Conservation (phyloP, 441 rosid genomes). For the Hura crepitans region DNA sequence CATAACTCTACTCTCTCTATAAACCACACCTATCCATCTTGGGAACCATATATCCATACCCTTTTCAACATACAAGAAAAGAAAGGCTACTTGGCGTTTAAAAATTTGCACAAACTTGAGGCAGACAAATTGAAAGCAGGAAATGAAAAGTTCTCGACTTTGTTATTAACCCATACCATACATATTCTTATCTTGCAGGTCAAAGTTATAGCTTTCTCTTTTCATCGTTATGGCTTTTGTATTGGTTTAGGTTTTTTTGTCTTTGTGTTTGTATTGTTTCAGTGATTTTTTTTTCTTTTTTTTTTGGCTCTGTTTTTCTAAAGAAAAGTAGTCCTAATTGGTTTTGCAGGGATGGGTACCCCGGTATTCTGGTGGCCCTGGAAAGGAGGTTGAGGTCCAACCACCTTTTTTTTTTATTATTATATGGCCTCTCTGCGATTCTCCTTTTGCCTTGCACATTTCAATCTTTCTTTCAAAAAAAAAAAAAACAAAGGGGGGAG, state of each 20-base stretch:
- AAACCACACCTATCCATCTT: constrained; percentile 19
- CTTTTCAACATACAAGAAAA: constrained; percentile 13
- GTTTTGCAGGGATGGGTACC: background rate
- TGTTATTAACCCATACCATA: background rate
- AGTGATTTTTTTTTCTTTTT: background rate
- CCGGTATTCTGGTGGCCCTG: constrained; percentile 31
- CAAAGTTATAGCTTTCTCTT: constrained; percentile 9
- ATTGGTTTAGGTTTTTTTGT: constrained; percentile 19
- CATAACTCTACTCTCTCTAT: constrained; percentile 4
- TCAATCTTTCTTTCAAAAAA: constrained; percentile 20
- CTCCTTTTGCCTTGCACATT: constrained; percentile 31
- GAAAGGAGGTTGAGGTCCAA: constrained; percentile 45
- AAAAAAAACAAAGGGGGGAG: no score
- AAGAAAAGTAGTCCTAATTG: background rate
- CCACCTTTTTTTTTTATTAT: constrained; percentile 7
- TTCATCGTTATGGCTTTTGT: background rate
- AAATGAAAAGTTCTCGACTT: constrained; percentile 13
- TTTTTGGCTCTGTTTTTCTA: constrained; percentile 6
- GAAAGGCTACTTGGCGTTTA: constrained; percentile 36
- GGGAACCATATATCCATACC: constrained; percentile 24
- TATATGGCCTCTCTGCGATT: constrained; percentile 19
- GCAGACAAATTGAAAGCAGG: constrained; percentile 27
- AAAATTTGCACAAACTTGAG: constrained; percentile 9
- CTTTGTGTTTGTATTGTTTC: constrained; percentile 22
- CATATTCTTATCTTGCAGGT: constrained; percentile 10